Conservation (phyloP, 75 land plant species). For the Gnetum montanum region DNA sequence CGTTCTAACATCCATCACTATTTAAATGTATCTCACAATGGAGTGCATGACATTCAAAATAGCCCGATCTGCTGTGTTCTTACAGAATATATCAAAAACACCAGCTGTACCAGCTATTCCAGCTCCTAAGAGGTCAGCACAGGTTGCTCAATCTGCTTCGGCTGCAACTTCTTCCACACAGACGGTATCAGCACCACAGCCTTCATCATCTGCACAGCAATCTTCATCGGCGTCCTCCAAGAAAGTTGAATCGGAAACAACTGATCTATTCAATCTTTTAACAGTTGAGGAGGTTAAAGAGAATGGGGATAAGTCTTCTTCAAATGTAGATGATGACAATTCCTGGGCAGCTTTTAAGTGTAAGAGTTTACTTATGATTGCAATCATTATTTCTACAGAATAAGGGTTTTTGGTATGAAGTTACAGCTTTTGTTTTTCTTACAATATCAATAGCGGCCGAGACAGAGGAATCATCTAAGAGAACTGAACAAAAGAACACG, state of each 20-base stretch:
- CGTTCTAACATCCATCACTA: too few species aligned
- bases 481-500: slow-evolving; percentile 13
- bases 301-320: slow-evolving; percentile 20
- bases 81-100: not conserved
- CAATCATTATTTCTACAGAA: not conserved
- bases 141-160: slow-evolving; percentile 5
- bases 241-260: slow-evolving; percentile 45
- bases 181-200: slow-evolving; percentile 18
- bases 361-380: slow-evolving; percentile 26
- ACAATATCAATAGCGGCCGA: slow-evolving; percentile 71
- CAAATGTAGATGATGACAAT: slow-evolving; percentile 43
- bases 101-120: slow-evolving; percentile 7
- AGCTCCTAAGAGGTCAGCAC: slow-evolving; percentile 18
- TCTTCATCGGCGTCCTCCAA: slow-evolving; percentile 12
- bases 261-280: slow-evolving; percentile 75
- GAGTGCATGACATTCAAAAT: too few species aligned
- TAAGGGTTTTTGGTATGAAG: too few species aligned
- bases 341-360: slow-evolving; percentile 91
- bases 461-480: slow-evolving; percentile 27
- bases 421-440: too few species aligned
- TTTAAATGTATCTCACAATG: too few species aligned
- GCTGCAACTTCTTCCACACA: not conserved
- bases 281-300: slow-evolving; percentile 39
- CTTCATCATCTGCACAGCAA: slow-evolving; percentile 2
- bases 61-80: too few species aligned